A percentile compares a stretch with the other conserved stretches of the same genome.
These are phyloP conservation scores for Boletus semigastroideus DNA, from an alignment of 1,284 basidiomycete genomes.

Conservation along the genomic window DNA sequence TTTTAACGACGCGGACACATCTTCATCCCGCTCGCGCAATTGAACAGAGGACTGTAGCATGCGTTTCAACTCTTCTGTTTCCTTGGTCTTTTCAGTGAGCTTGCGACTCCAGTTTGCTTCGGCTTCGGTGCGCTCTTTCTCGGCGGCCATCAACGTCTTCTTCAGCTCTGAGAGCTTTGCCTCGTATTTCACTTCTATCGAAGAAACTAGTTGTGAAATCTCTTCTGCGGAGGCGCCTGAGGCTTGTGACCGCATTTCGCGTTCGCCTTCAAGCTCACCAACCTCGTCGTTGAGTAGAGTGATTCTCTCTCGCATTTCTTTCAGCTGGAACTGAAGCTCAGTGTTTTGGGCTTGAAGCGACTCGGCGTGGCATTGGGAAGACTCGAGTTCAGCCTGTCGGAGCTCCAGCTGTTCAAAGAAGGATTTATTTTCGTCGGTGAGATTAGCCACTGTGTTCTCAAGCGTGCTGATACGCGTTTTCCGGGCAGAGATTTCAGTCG, in stretches of 20 bases:
- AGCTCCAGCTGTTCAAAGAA: slow-evolving; percentile 85
- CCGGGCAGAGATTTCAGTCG: slow-evolving; percentile 65
- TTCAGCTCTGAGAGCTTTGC: slow-evolving; percentile 70
- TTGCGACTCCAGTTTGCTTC: slow-evolving; percentile 87
- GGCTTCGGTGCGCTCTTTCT: slow-evolving; percentile 74
- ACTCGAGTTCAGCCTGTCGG: slow-evolving; percentile 86
- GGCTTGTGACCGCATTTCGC: slow-evolving; percentile 46
- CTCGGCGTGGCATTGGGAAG: slow-evolving; percentile 72
- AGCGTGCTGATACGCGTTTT: slow-evolving; percentile 66
- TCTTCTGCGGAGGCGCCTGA: slow-evolving; percentile 61
- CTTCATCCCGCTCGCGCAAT: slow-evolving; percentile 59
- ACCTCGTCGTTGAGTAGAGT: slow-evolving; percentile 72
- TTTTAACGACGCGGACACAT: slow-evolving; percentile 52
- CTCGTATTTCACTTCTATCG: slow-evolving; percentile 77
- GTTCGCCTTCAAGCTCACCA: slow-evolving; percentile 61
- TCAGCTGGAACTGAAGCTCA: slow-evolving; percentile 83
- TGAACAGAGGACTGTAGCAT: slow-evolving; percentile 57
- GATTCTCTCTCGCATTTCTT: slow-evolving; percentile 73
- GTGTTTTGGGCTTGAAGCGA: slow-evolving; percentile 72
- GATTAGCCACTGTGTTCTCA: slow-evolving; percentile 65
- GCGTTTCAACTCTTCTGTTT: slow-evolving; percentile 71
- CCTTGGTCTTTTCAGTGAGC: slow-evolving; percentile 70
- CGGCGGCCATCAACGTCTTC: slow-evolving; percentile 51
- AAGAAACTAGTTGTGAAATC: slow-evolving; percentile 73
- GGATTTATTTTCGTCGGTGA: slow-evolving; percentile 70